These are phyloP conservation scores for Lophiotrema nucula DNA, from an alignment of 495 filamentous ascomycete genomes.

Conservation along the genomic window DNA sequence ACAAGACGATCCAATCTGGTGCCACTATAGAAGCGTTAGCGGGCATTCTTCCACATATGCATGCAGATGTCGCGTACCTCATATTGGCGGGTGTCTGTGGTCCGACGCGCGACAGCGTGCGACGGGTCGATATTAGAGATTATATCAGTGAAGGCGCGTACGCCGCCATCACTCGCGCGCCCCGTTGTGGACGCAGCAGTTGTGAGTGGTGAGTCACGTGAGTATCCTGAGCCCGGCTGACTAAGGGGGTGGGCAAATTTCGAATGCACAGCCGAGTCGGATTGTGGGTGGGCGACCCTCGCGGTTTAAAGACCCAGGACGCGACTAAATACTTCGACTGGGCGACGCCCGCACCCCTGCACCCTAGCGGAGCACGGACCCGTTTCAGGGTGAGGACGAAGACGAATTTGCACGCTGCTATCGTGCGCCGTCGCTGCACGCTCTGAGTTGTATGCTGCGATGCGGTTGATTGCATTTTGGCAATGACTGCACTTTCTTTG, in stretches of 20 bases:
- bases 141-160: neutral
- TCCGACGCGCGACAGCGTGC: neutral
- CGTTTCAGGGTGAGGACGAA: conserved; percentile 13
- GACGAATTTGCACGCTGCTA: neutral
- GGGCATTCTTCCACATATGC: conserved; percentile 9
- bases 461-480: too few relatives aligned
- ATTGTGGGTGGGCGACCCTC: neutral
- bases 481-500: too few relatives aligned
- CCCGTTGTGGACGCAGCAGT: neutral
- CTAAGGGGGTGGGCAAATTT: conserved; percentile 1
- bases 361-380: conserved; percentile 12
- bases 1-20: conserved; percentile 32
- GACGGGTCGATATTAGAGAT: neutral
- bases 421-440: conserved; percentile 1
- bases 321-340: too few relatives aligned
- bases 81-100: conserved; percentile 5
- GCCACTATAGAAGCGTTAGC: conserved; percentile 27
- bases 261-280: neutral
- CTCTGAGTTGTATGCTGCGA: too few relatives aligned
- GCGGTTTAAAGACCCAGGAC: too few relatives aligned
- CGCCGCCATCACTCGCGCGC: neutral
- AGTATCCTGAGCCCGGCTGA: neutral
- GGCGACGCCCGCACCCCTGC: too few relatives aligned
- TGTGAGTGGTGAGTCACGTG: conserved; percentile 1
- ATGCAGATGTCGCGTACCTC: conserved; percentile 18